phyloP scores from a whole-genome alignment of 2,329 filamentous ascomycete genomes.

The Cercospora sp. region DNA sequence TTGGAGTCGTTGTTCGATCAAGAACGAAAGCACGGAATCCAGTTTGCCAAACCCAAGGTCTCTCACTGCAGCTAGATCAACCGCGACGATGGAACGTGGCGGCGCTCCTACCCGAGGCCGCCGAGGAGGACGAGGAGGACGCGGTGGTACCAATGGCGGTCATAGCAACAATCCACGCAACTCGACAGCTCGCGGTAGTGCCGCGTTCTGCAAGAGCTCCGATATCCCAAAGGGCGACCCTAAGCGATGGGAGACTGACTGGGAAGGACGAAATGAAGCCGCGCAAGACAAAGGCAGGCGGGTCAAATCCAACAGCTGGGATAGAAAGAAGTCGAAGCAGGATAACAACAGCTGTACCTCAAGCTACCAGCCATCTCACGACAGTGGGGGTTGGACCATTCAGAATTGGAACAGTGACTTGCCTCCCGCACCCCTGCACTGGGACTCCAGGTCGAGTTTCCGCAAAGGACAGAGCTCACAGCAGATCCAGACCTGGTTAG shows the following conservation, averaged over 20 bases:
- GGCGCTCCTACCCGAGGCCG: background rate
- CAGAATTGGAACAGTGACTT: constrained; percentile 50
- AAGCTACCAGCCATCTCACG: background rate
- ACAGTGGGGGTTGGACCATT: constrained; percentile 18
- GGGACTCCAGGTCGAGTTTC: constrained; percentile 43
- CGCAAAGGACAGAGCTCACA: constrained; percentile 28
- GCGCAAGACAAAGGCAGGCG: background rate
- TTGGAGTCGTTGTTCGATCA: background rate
- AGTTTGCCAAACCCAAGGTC: constrained; percentile 20
- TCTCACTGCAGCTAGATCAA: background rate
- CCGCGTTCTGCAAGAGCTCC: constrained; percentile 4
- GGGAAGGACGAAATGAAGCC: constrained; percentile 3
- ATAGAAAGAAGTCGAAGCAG: background rate
- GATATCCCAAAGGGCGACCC: constrained; percentile 28
- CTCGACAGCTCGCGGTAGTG: constrained; percentile 18
- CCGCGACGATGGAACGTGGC: constrained; percentile 2
- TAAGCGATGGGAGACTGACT: constrained; percentile 26
- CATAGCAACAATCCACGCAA: background rate
- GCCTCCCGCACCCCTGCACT: constrained; percentile 51
- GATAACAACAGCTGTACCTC: background rate
- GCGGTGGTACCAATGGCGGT: background rate
- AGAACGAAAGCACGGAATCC: constrained; percentile 2
- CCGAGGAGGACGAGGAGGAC: constrained; percentile 1
- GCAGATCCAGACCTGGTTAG: constrained; percentile 36
- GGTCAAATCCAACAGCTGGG: background rate